Conservation (phyloP, 2,329 filamentous ascomycete genomes). For the Aureobasidium subglaciale region DNA sequence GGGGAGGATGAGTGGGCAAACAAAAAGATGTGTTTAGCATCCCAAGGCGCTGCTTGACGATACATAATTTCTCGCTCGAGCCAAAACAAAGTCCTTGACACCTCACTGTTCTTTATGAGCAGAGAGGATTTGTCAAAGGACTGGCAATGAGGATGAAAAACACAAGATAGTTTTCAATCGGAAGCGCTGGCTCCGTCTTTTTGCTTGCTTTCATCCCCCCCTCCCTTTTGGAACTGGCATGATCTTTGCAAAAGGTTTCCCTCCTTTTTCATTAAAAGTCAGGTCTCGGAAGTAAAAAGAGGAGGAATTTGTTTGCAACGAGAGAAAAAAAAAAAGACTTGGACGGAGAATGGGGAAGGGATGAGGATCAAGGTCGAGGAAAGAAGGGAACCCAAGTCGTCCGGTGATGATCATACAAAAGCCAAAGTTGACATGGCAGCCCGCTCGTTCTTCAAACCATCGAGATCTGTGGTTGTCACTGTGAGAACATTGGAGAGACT, state of each 20-base stretch:
- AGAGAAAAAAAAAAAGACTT: not conserved
- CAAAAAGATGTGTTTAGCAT: constrained; percentile 10
- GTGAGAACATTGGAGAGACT: constrained; percentile 20
- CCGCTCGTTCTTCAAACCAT: not conserved
- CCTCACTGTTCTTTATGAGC: no score
- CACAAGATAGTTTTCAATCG: constrained; percentile 34
- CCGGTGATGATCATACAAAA: constrained; percentile 19
- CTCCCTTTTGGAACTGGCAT: not conserved
- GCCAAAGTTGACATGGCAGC: constrained; percentile 20
- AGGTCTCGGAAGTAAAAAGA: not conserved
- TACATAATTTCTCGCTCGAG: not conserved
- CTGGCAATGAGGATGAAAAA: not conserved
- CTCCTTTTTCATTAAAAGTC: not conserved
- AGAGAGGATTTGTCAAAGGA: not conserved
- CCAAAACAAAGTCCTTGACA: not conserved
- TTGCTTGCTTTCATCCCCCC: not conserved
- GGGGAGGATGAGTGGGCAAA: not conserved
- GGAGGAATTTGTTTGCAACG: not conserved
- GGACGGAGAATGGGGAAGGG: not conserved
- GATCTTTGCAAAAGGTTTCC: not conserved
- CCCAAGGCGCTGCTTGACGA: constrained; percentile 9
- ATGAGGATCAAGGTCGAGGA: not conserved
- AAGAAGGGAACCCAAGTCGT: not conserved
- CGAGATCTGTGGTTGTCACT: constrained; percentile 17
- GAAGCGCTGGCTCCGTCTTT: constrained; percentile 28